Base-by-base conservation (phyloP, 2,329 filamentous ascomycete species). In the Ceratocystis cacaofunesta region DNA sequence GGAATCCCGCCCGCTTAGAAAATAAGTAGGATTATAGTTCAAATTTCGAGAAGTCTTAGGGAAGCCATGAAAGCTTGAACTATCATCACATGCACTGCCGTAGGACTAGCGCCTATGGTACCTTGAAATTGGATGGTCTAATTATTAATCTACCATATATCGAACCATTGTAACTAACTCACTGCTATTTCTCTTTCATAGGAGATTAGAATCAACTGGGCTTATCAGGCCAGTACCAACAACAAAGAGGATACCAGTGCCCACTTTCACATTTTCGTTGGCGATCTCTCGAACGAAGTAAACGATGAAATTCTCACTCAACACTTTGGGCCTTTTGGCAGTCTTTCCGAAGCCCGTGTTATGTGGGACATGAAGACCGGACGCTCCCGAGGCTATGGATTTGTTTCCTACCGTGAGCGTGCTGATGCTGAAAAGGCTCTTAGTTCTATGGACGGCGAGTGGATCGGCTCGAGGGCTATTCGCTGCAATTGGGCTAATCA, bases 361-460 rank as follows among this genome's bases (percentile, higher is more conserved):
- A 99, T 99, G 94, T 99, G 94, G 94, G 94, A 99, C 76, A 99
- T 99, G 94, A 99, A 99, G 83, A 99, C 94, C 44, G 94, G 94
- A 70, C 87, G 94, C 69, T 97, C 94, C 70, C 89, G 94, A 74
- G 94, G 94, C 68, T 99, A 99, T 73, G 94, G 94, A 12, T 99
- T 99, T 73, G 92, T 97, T 70, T 94, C 94, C 62, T 99, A 95
- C 83, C 89, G 92, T 69, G 94, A 99, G 69, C 90, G 92, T 69
- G 79, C 84, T 44, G 94, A 99, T 72, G 94, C 94, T 32, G 94
- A 99, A 76, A 96, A 96, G 78, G 92, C 94, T 1, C 77, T 99
- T 72, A 95, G 88, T 78, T 91, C 91, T 69, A 99, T 99, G 94
- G 94, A 99, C 73, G 94, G 94, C 69, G 94, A 99, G 78, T 99